Percentiles rank a stretch among this genome's conserved stretches.
phyloP scores from a whole-genome alignment of 2,329 filamentous ascomycete genomes.

The Verruconis gallopava region DNA sequence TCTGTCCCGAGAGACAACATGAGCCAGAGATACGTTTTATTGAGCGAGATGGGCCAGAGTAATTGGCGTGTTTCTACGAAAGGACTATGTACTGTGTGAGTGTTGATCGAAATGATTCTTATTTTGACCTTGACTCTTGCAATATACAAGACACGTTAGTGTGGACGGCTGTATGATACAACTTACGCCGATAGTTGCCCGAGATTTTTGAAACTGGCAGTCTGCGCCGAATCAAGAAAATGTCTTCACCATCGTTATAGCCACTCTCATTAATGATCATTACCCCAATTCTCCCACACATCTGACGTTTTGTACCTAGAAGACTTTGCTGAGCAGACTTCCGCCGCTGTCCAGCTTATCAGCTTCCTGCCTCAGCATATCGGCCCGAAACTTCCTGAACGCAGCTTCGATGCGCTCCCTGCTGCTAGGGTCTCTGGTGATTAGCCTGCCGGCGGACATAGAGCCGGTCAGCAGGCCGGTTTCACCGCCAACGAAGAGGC shows the following conservation, averaged over 20 bases:
- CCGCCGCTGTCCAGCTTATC: slow-evolving; percentile 36
- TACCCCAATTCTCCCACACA: background rate
- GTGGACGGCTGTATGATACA: background rate
- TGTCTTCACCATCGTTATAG: background rate
- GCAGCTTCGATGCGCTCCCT: slow-evolving; percentile 47
- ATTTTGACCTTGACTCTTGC: too few species aligned
- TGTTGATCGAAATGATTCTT: background rate
- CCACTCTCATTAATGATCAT: background rate
- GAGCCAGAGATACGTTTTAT: too few species aligned
- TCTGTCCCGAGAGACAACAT: too few species aligned
- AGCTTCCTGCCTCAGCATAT: slow-evolving; percentile 49
- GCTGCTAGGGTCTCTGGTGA: slow-evolving; percentile 41
- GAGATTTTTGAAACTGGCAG: too few species aligned
- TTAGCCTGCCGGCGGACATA: slow-evolving; percentile 38
- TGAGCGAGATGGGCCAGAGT: too few species aligned
- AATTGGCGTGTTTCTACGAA: too few species aligned
- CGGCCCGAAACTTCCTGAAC: slow-evolving; percentile 48
- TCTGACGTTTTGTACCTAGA: background rate
- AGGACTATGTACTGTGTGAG: too few species aligned
- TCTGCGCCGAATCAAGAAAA: background rate
- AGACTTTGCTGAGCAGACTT: slow-evolving; percentile 4
- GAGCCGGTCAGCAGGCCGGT: slow-evolving; percentile 46
- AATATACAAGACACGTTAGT: background rate
- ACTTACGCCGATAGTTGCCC: background rate
- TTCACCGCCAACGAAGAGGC: slow-evolving; percentile 53